Base-by-base conservation (phyloP, 2,329 filamentous ascomycete species). In the Chrysoporthe puriensis region DNA sequence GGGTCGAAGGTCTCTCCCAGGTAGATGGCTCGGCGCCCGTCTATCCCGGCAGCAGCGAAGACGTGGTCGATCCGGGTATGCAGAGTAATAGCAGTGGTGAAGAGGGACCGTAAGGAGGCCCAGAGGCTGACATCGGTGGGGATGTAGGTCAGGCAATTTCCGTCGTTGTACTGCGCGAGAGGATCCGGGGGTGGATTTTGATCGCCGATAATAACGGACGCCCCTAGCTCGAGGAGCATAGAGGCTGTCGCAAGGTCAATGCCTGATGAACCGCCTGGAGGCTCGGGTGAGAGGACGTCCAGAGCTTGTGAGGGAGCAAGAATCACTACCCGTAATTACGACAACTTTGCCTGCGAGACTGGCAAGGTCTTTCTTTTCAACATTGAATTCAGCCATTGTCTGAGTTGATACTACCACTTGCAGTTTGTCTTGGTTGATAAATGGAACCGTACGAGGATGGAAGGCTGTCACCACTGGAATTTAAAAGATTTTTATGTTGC, bases 371-470 rank as follows among this genome's bases (percentile, higher is more conserved):
- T 46, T n/a, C 14, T 57, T 56, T 2, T 42, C 73, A 0, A 78
- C 76, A 5, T 74, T 73, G 32, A 77, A 75, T 66, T 66, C 67
- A 2, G 74, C 71, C 16, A 79, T 78, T 57, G 54, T n/a, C 26
- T 26, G 7, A 13, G 1, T 32, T 32, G 26, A 4, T 34, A 16
- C 26, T 34, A 16, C 13, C n/a, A 4, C 48, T 32, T 26, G 21
- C 48, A 52, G 9, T 14, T 2, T 26, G 6, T n/a, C 21, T 3
- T 9, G 4, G 18, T 21, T 3, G 11, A n/a, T 50, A 50, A n/a
- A 21, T 50, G n/a, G n/a, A 18, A n/a, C 18, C 7, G 26, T 26
- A 21, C 18, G 2, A 50, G 16, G 7, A 48, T 48, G 16, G n/a
- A 48, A 6, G 9, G 5, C n/a, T 5, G 18, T 48, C 1, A 21